A percentile compares a stretch with the other conserved stretches of the same genome.
Conservation (phyloP, 2,329 filamentous ascomycete species). For the Colletotrichum sp. region DNA sequence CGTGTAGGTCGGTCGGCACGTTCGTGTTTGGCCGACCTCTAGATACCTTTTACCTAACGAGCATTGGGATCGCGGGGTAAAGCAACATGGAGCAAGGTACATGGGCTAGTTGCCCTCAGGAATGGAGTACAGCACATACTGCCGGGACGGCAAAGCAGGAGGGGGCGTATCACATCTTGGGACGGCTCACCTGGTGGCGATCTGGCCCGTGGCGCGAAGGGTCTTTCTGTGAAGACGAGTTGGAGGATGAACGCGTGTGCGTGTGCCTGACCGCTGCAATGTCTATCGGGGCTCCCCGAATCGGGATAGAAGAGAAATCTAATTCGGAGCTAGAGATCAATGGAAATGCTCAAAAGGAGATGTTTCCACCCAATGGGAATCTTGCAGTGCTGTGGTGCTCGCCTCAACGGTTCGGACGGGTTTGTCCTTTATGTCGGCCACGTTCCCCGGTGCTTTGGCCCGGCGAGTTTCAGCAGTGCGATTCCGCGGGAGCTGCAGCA, state of each 20-base stretch:
- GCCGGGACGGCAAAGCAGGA: neutral
- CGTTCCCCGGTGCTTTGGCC: slow-evolving; percentile 6
- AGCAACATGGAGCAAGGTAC: neutral
- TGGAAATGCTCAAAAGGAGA: neutral
- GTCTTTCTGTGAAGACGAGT: neutral
- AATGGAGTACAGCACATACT: slow-evolving; percentile 18
- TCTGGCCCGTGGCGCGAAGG: neutral
- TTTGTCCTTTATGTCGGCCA: neutral
- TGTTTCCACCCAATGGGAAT: neutral
- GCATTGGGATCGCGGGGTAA: neutral
- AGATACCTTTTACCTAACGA: neutral
- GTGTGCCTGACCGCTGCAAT: neutral
- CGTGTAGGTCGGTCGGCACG: neutral
- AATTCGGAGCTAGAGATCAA: neutral
- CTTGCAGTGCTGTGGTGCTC: neutral
- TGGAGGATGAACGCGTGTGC: neutral
- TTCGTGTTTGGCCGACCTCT: neutral
- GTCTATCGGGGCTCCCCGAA: neutral
- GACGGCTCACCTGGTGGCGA: neutral
- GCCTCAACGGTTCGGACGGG: neutral
- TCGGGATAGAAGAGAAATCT: neutral
- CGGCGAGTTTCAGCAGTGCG: neutral
- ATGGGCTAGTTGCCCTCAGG: neutral
- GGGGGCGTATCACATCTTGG: neutral
- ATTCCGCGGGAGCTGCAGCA: neutral